Evolutionary conservation across 2,329 filamentous ascomycete species (phyloP), one percentile per base, ranked within the genome.

Genomic region (Penicillium sp.): DNA sequence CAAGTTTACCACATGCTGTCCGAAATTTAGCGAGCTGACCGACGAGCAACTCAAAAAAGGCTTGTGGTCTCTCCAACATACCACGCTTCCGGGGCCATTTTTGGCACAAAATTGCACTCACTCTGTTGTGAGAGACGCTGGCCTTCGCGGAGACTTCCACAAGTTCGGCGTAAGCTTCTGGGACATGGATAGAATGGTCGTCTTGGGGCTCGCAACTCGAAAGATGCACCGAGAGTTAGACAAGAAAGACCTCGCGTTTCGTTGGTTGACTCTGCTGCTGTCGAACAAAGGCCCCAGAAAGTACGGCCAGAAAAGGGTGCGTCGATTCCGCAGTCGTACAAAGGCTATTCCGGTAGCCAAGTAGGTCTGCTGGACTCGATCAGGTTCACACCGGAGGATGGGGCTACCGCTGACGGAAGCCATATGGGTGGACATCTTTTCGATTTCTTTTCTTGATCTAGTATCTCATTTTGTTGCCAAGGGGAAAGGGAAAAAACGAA

Each of bases 1-100:
- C 4, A 12, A 9, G 1, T 49, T 49, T 5, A 17, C 19, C 2
- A 19, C 17, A 7, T 49, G 47, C n/a, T 49, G 47, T 3, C 19
- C 21, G 2, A 1, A 12, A 1, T 13, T 13, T 17, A 13, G 0
- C 8, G 0, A 1, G 9, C 6, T 27, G 33, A 19, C 3, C 6
- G 2, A 19, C 0, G 2, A 12, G 36, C n/a, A 39, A 12, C 2
- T 12, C 9, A 19, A 10, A 38, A 4, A 4, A 0, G 5, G n/a
- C n/a, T 5, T 10, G 4, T 0, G 4, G 2, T 3, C 2, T 19
- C 19, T 49, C 15, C 33, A 35, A 2, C 9, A n/a, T 1, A 6
- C 12, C 8, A 1, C 1, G 2, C 15, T 13, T 6, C 8, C n/a
- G 1, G 49, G n/a, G 4, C 10, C 5, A 8, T 15, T 23, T 29